A percentile compares a stretch with the other conserved stretches of the same genome.
Evolutionary conservation across 78 protist genomes (phyloP).

Genomic region (Trichosphaerium sp.): DNA sequence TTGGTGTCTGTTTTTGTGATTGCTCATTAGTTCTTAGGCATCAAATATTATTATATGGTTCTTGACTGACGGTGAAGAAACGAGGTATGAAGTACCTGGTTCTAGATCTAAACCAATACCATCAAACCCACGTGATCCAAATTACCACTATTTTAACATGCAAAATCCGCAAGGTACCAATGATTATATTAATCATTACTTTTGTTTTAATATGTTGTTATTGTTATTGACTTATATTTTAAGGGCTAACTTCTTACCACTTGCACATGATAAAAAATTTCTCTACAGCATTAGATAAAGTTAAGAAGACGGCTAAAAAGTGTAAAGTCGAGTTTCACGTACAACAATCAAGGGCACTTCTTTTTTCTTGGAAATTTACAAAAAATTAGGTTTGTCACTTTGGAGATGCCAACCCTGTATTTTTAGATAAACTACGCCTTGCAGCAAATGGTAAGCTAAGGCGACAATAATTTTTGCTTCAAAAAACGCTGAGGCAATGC

Average conservation of each 20-base stretch:
- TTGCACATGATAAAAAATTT: not conserved
- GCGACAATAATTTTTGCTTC: no score
- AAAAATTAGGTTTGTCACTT: no score
- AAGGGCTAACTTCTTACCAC: not conserved
- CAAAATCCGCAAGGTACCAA: not conserved
- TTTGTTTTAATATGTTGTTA: no score
- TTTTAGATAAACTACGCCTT: not conserved
- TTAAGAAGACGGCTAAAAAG: no score
- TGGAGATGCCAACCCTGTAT: not conserved
- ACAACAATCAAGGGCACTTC: no score
- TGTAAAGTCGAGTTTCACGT: not conserved
- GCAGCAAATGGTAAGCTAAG: no score
- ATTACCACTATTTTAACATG: not conserved
- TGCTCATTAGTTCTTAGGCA: not conserved
- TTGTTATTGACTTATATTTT: no score
- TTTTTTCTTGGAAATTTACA: no score
- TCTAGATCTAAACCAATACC: not conserved
- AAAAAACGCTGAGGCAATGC: no score
- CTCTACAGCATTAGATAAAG: no score
- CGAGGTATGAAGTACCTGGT: not conserved
- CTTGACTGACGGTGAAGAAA: conserved; percentile 5
- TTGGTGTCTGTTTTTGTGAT: no score
- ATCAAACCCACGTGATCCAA: not conserved
- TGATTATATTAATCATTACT: not conserved
- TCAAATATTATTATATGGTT: not conserved